Conservation (phyloP, 2,329 filamentous ascomycete genomes). For the Chaetomium globosum region DNA sequence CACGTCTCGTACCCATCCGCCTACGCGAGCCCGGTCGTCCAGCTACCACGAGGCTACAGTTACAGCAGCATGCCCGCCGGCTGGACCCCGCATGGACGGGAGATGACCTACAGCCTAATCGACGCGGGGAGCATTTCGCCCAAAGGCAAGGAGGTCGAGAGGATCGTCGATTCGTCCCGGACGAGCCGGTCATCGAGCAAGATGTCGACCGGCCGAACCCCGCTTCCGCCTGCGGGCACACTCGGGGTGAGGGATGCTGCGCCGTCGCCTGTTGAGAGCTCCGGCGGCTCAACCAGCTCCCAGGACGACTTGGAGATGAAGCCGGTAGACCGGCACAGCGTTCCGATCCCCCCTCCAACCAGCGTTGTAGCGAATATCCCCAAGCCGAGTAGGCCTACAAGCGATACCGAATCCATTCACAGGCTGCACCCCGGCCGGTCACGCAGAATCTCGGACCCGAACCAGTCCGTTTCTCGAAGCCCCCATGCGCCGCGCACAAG, state of each 20-base stretch:
- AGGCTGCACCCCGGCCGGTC: constrained; percentile 36
- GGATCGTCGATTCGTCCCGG: constrained; percentile 42
- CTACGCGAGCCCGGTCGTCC: constrained; percentile 46
- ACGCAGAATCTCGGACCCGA: constrained; percentile 33
- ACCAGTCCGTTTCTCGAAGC: constrained; percentile 26
- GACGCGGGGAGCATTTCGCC: constrained; percentile 35
- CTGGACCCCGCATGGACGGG: constrained; percentile 40
- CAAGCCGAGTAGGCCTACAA: constrained; percentile 22
- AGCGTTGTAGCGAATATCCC: constrained; percentile 15
- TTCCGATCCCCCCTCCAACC: constrained; percentile 12
- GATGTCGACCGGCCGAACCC: constrained; percentile 39
- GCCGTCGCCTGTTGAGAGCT: constrained; percentile 43
- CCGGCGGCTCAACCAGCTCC: constrained; percentile 45
- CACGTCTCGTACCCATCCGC: constrained; percentile 52
- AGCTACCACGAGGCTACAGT: constrained; percentile 50
- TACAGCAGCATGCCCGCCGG: constrained; percentile 46
- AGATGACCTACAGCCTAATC: constrained; percentile 40
- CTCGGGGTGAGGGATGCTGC: constrained; percentile 27
- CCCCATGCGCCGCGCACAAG: constrained; percentile 21
- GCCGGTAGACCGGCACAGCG: constrained; percentile 32
- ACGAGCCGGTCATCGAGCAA: constrained; percentile 46
- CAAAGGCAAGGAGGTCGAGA: constrained; percentile 51
- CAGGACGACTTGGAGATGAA: constrained; percentile 48
- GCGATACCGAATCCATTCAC: constrained; percentile 34
- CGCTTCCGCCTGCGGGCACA: constrained; percentile 20